Percentiles rank a stretch among this genome's conserved stretches.
phyloP scores from a whole-genome alignment of 257 asterid species.

The Verbena officinalis region DNA sequence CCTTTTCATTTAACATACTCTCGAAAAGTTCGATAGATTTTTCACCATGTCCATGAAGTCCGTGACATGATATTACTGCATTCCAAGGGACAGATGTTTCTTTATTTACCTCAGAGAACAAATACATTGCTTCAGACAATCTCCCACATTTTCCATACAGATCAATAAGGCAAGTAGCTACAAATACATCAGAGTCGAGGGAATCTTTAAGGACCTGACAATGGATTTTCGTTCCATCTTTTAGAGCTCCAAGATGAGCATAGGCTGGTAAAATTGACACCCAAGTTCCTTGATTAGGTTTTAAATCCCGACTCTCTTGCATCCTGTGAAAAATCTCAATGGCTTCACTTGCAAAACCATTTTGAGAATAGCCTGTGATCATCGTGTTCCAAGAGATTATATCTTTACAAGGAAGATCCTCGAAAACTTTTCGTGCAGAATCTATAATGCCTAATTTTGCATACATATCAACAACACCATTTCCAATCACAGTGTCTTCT shows the following conservation, averaged over 20 bases:
- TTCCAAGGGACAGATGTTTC: constrained; percentile 65
- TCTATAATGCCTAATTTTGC: constrained; percentile 69
- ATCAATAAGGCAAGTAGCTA: constrained; percentile 74
- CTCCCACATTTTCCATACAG: constrained; percentile 84
- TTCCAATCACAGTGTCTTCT: constrained; percentile 54
- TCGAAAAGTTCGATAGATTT: constrained; percentile 56
- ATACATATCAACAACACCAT: constrained; percentile 86
- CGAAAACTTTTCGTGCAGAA: constrained; percentile 59
- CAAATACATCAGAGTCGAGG: constrained; percentile 58
- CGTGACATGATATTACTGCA: constrained; percentile 71
- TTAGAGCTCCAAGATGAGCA: constrained; percentile 78
- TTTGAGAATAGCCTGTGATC: constrained; percentile 80
- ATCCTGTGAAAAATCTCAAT: constrained; percentile 46
- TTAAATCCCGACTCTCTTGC: constrained; percentile 43
- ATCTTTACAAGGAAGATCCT: constrained; percentile 56
- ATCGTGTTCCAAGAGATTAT: constrained; percentile 83
- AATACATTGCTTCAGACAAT: constrained; percentile 56
- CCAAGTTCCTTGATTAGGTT: constrained; percentile 73
- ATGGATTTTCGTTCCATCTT: constrained; percentile 70
- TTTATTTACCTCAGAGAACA: constrained; percentile 54
- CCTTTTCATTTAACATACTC: constrained; percentile 59
- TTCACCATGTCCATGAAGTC: constrained; percentile 74
- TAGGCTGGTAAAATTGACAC: constrained; percentile 73
- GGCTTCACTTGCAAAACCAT: constrained; percentile 79
- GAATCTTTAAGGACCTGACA: constrained; percentile 55